A percentile compares a stretch with the other conserved stretches of the same genome.
These are phyloP conservation scores for Talaromyces sp. DNA, from an alignment of 2,329 filamentous ascomycete species.

Conservation along the genomic window DNA sequence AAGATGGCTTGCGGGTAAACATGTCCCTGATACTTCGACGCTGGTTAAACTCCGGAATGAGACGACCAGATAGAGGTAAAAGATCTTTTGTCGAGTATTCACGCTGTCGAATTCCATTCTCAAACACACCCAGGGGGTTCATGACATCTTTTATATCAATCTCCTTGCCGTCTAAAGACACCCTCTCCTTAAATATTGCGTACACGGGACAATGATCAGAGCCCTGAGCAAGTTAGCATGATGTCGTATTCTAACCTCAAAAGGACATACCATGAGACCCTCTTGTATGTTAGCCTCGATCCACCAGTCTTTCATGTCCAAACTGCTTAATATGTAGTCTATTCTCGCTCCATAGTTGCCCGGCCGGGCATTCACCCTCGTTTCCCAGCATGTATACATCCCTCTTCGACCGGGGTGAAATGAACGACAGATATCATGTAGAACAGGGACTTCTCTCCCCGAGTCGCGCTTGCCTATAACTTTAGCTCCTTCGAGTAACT, in stretches of 20 bases:
- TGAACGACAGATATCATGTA: conserved; percentile 78
- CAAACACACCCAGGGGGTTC: conserved; percentile 70
- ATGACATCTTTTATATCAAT: conserved; percentile 64
- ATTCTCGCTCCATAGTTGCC: conserved; percentile 90
- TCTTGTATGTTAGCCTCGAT: conserved; percentile 80
- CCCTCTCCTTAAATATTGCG: conserved; percentile 61
- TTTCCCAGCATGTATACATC: conserved; percentile 98
- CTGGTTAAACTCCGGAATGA: conserved; percentile 82
- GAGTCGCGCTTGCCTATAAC: conserved; percentile 62
- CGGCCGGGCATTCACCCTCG: conserved; percentile 88
- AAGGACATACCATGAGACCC: conserved; percentile 61
- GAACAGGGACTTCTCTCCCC: conserved; percentile 62
- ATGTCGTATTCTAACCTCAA: neutral
- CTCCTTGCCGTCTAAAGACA: conserved; percentile 48
- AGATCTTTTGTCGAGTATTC: conserved; percentile 63
- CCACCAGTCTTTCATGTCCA: conserved; percentile 75
- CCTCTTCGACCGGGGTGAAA: conserved; percentile 74
- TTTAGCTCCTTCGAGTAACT: conserved; percentile 69
- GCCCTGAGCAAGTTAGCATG: conserved; percentile 46
- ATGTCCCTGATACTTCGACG: conserved; percentile 86
- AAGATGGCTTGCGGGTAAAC: conserved; percentile 62
- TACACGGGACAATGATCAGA: conserved; percentile 97
- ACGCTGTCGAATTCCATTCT: conserved; percentile 58
- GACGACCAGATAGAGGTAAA: conserved; percentile 69
- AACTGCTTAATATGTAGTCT: conserved; percentile 84